Percentiles rank a stretch among this genome's conserved stretches.
phyloP scores from a whole-genome alignment of 257 asterid genomes.

The Solanum chmielewskii region DNA sequence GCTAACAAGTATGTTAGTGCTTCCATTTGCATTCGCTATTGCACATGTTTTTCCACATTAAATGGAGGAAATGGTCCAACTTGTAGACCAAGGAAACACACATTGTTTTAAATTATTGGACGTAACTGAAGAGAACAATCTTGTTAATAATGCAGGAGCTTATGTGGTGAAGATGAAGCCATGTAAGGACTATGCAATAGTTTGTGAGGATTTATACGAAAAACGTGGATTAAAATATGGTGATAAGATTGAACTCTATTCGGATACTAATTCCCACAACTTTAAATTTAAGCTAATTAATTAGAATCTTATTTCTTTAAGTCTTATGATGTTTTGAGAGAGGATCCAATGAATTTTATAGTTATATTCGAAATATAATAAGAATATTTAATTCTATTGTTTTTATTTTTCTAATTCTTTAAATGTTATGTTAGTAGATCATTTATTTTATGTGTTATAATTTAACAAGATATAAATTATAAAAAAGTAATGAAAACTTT shows the following conservation, averaged over 20 bases:
- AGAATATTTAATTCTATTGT: too few species aligned
- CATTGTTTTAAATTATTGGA: background rate
- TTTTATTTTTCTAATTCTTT: too few species aligned
- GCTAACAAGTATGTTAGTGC: too few species aligned
- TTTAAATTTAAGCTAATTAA: too few species aligned
- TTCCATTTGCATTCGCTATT: background rate
- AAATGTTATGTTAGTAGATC: too few species aligned
- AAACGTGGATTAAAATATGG: background rate
- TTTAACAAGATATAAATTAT: too few species aligned
- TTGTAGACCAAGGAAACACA: background rate
- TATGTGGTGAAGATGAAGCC: background rate
- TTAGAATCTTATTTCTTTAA: too few species aligned
- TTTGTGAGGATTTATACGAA: background rate
- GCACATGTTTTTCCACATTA: background rate
- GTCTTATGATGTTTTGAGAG: background rate
- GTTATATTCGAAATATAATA: too few species aligned
- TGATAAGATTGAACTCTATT: background rate
- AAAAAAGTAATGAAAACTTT: too few species aligned
- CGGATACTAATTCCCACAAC: background rate
- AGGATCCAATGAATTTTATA: background rate
- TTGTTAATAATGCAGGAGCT: too few species aligned
- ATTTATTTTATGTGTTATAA: background rate
- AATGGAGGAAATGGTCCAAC: background rate
- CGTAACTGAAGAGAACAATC: background rate
- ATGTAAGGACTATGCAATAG: background rate